A percentile compares a stretch with the other conserved stretches of the same genome.
These are phyloP conservation scores for Nepenthes alata DNA, from an alignment of 179 eudicot species.

Conservation along the genomic window DNA sequence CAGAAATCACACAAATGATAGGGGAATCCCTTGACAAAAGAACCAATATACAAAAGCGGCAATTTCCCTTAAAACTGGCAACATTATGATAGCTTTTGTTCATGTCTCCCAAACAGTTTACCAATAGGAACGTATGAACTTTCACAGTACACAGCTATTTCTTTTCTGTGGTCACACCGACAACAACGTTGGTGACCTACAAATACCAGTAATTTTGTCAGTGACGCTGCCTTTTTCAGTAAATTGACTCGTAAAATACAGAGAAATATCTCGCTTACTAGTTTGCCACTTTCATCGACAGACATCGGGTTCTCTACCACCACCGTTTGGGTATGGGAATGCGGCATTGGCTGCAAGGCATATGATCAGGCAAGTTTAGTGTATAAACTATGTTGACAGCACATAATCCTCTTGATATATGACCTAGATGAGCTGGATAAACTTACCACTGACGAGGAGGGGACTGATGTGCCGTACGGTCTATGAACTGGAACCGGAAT, in stretches of 20 bases:
- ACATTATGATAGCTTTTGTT: too few relatives aligned
- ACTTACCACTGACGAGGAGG: conserved; percentile 39
- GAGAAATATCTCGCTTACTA: conserved; percentile 28
- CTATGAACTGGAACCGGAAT: conserved; percentile 22
- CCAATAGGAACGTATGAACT: too few relatives aligned
- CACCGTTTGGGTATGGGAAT: conserved; percentile 50
- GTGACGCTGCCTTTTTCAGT: too few relatives aligned
- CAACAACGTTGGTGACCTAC: conserved; percentile 81
- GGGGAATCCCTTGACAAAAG: too few relatives aligned
- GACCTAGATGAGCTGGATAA: not conserved
- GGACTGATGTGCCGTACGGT: conserved; percentile 26
- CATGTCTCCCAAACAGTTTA: too few relatives aligned
- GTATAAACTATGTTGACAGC: not conserved
- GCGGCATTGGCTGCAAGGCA: conserved; percentile 25
- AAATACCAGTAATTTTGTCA: not conserved
- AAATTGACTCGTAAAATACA: not conserved
- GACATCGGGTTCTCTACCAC: conserved; percentile 89
- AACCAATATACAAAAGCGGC: too few relatives aligned
- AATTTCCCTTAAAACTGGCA: too few relatives aligned
- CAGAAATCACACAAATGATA: too few relatives aligned
- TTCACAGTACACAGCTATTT: conserved; percentile 12
- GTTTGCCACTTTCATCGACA: conserved; percentile 67
- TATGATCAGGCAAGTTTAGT: not conserved
- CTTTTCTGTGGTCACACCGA: conserved; percentile 67
- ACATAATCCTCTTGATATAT: not conserved